Percentiles rank a stretch among this genome's conserved stretches.
Evolutionary conservation across 2,329 filamentous ascomycete species (phyloP).

Genomic region (Cladosporium sp.): DNA sequence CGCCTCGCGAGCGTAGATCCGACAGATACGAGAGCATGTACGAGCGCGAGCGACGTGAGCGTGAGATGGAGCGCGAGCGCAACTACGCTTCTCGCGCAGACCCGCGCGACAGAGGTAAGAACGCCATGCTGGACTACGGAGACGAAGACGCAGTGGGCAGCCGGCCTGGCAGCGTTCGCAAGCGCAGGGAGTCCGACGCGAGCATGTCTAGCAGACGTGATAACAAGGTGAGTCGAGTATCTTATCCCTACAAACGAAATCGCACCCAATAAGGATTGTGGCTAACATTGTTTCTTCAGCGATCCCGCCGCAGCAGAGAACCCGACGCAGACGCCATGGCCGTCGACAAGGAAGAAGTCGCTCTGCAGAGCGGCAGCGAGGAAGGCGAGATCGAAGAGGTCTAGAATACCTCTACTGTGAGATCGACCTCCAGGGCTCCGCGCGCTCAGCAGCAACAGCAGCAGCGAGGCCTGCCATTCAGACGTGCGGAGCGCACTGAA

Average conservation of each 20-base stretch:
- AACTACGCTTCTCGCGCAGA: constrained; percentile 78
- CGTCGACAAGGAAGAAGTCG: constrained; percentile 50
- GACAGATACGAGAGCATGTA: constrained; percentile 53
- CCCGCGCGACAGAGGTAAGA: constrained; percentile 70
- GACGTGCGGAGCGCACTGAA: background rate
- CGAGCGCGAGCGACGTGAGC: constrained; percentile 79
- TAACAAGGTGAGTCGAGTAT: constrained; percentile 35
- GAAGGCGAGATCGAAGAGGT: constrained; percentile 95
- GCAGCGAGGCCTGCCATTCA: background rate
- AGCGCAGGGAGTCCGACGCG: constrained; percentile 63
- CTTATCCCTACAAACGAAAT: background rate
- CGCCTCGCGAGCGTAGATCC: constrained; percentile 14
- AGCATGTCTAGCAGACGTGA: constrained; percentile 38
- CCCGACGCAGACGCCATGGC: constrained; percentile 18
- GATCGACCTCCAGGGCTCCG: background rate
- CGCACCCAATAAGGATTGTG: background rate
- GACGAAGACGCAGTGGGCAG: constrained; percentile 55
- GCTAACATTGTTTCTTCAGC: constrained; percentile 16
- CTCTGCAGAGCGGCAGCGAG: constrained; percentile 81
- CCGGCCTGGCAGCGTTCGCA: constrained; percentile 55
- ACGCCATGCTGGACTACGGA: constrained; percentile 76
- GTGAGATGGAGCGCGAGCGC: constrained; percentile 86
- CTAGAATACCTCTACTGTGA: constrained; percentile 24
- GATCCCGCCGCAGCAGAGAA: constrained; percentile 22
- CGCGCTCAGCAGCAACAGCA: background rate